Evolutionary conservation across 1,139 yeast species (phyloP), one percentile per base, ranked within the genome.

Genomic region (Tardiomyces depauwii): DNA sequence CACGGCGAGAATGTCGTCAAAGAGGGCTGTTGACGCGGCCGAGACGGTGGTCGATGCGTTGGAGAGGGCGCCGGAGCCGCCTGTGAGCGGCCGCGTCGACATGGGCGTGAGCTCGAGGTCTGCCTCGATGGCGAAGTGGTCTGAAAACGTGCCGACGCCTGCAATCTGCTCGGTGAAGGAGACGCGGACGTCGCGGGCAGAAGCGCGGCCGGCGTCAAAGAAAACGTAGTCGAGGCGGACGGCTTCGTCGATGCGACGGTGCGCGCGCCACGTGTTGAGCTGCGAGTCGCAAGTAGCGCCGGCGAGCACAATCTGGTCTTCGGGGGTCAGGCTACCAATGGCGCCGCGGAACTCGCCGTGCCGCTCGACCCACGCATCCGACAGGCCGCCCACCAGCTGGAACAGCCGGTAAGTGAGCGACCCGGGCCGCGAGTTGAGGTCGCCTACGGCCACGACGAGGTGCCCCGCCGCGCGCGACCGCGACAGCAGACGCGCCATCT

Each of bases 261-360:
- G 68, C 1, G 76, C 73, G 53, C 97, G 73, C 95, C 95, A 93
- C 2, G 96, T 83, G 60, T 91, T 91, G 47, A 89, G 66, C 33
- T 71, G 72, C 1, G 95, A 84, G 60, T 91, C 95, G 62, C 97
- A 88, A 0, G 99, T 93, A 4, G 83, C 77, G 0, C 96, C 97
- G 2, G 87, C 96, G 27, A 67, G 53, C 2, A 59, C 58, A 14
- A 91, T 72, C 59, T 91, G 97, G 41, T 83, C 82, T 42, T 71
- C 62, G 0, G 94, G 85, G 0, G 72, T 59, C 68, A 88, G 63
- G 4, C 57, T 53, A 5, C 75, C 74, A 39, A 85, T 68, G 21
- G 63, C 56, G 23, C 73, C 71, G 19, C 66, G 65, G 42, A 68
- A 55, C 47, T 59, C 53, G 1, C 82, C 80, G 53, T 82, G 74